Evolutionary conservation across 2,329 filamentous ascomycete genomes (phyloP).

Genomic region (Drechslerella coelobrocha): DNA sequence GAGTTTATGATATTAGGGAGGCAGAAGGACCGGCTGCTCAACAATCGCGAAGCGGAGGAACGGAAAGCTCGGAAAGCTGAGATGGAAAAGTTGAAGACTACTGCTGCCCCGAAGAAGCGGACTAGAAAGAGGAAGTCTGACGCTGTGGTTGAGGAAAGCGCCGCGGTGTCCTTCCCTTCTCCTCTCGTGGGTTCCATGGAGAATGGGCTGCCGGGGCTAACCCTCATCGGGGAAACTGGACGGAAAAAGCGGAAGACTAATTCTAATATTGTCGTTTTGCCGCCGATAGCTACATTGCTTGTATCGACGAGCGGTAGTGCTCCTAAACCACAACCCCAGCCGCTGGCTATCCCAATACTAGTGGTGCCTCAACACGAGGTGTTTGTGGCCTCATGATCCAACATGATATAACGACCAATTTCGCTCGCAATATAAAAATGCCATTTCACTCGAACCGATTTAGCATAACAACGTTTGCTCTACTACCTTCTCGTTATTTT

Average conservation of each 20-base stretch:
- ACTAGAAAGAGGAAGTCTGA: constrained; percentile 27
- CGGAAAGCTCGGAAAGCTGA: constrained; percentile 17
- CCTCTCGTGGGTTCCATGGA: background rate
- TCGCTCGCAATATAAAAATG: too few relatives aligned
- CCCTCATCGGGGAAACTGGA: background rate
- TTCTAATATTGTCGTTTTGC: background rate
- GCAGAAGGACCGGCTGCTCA: constrained; percentile 23
- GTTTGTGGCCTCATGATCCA: too few relatives aligned
- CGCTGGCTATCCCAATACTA: background rate
- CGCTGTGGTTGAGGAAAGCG: background rate
- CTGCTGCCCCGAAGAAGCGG: constrained; percentile 17
- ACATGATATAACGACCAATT: too few relatives aligned
- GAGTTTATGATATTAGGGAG: constrained; percentile 28
- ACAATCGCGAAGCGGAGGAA: constrained; percentile 26
- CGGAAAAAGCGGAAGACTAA: background rate
- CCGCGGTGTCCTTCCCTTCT: background rate
- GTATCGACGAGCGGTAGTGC: background rate
- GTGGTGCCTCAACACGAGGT: background rate
- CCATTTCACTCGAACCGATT: too few relatives aligned
- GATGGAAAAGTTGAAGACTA: constrained; percentile 25
- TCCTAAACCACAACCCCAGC: background rate
- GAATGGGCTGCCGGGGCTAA: background rate
- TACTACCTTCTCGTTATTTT: too few relatives aligned
- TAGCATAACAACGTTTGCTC: too few relatives aligned
- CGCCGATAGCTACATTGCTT: background rate